Evolutionary conservation across 139 green algal genomes (phyloP), one percentile per base, ranked within the genome.

Genomic region (Dunaliella primolecta): DNA sequence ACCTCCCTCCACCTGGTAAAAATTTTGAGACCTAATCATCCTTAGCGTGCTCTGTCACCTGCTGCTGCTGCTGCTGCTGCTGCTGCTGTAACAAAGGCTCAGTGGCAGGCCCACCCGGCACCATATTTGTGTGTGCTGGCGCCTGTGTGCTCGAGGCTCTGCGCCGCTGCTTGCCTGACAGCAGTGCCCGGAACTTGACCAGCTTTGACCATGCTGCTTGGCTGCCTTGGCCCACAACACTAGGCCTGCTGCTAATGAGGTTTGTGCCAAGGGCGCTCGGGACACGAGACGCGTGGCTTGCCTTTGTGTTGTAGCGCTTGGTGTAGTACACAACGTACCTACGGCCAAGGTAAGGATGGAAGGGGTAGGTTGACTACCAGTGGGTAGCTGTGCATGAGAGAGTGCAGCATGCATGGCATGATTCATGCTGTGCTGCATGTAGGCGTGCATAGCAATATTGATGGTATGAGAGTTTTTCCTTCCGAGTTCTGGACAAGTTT

Each of bases 21-120:
- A n/a, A n/a, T n/a, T n/a, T n/a, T n/a, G n/a, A n/a, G n/a, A n/a
- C n/a, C n/a, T n/a, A n/a, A n/a, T n/a, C n/a, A n/a, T n/a, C n/a
- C n/a, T n/a, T n/a, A n/a, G 46, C 46, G 46, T 64, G 46, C 7
- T 64, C 7, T 64, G 46, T 7, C 46, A 25, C 31, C 24, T 1
- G 81, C 29, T 56, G 75, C 25, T 86, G 57, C 83, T 86, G 46
- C 7, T 64, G 46, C 7, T 64, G 46, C 46, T 64, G 46, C 46
- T 64, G 46, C 46, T 64, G 46, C 46, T 64, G 46, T 15, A 64
- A 15, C 15, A 64, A 15, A 15, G 46, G 46, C 46, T 64, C 46
- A 25, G 46, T 64, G 46, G 46, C 46, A 25, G 46, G n/a, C n/a
- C n/a, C 46, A 25, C 7, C 15, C 15, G 46, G 15, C 46, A 7